Conservation (phyloP, 148 eudicot genomes). For the Persicaria maculosa region DNA sequence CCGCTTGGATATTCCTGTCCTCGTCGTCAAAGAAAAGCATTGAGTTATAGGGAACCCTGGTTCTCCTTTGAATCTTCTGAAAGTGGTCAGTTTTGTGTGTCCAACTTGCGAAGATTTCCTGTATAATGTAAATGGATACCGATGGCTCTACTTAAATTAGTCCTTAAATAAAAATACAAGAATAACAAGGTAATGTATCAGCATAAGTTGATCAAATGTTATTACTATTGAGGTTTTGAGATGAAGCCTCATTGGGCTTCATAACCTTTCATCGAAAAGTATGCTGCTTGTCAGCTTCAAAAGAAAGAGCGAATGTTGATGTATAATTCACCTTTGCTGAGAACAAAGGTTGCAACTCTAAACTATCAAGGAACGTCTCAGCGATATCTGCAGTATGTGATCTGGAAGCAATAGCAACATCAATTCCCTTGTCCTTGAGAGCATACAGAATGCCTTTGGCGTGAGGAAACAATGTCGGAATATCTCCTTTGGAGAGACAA, state of each 20-base stretch:
- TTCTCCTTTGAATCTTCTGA: slow-evolving; percentile 64
- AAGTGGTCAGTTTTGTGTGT: slow-evolving; percentile 98
- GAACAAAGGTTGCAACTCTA: slow-evolving; percentile 73
- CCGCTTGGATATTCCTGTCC: slow-evolving; percentile 74
- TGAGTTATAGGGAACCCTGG: slow-evolving; percentile 65
- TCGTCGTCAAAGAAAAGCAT: slow-evolving; percentile 98
- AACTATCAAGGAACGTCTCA: slow-evolving; percentile 68
- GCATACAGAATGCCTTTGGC: slow-evolving; percentile 84
- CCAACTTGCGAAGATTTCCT: slow-evolving; percentile 96
- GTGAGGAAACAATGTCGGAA: slow-evolving; percentile 87
- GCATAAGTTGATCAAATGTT: not conserved
- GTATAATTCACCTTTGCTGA: slow-evolving; percentile 60
- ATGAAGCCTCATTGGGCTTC: no score
- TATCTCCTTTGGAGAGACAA: slow-evolving; percentile 86
- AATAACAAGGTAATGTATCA: not conserved
- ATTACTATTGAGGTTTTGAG: not conserved
- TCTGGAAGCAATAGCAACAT: slow-evolving; percentile 89
- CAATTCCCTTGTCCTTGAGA: slow-evolving; percentile 82
- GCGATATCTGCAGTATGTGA: slow-evolving; percentile 95
- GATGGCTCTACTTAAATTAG: not conserved
- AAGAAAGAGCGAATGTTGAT: not conserved
- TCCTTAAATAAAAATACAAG: not conserved
- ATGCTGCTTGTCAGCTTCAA: no score
- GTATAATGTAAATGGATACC: slow-evolving; percentile 1
- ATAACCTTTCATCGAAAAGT: no score